These are phyloP conservation scores for Coemansia sp. DNA, from an alignment of 192 early-diverging fungal genomes.

Conservation along the genomic window DNA sequence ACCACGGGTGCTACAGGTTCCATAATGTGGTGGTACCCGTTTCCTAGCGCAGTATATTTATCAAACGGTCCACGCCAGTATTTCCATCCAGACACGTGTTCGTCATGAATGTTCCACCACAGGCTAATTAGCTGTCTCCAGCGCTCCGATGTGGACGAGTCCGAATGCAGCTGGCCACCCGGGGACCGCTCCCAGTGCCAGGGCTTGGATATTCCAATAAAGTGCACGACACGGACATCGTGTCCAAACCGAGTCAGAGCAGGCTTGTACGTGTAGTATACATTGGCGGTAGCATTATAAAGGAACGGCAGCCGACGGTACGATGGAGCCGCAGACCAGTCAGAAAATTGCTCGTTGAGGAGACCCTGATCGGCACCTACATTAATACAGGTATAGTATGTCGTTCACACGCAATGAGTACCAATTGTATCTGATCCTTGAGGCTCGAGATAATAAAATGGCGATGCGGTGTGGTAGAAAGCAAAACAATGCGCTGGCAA, in stretches of 20 bases:
- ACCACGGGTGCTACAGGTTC: constrained; percentile 6
- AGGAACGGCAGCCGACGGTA: constrained; percentile 78
- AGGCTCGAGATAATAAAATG: too few relatives aligned
- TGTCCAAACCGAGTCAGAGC: constrained; percentile 73
- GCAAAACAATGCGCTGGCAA: too few relatives aligned
- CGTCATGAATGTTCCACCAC: constrained; percentile 75
- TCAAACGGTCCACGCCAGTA: constrained; percentile 37
- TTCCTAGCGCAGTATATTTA: constrained; percentile 39
- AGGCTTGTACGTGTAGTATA: constrained; percentile 63
- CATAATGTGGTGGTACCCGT: constrained; percentile 36
- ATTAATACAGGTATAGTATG: neutral
- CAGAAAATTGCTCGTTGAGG: constrained; percentile 80
- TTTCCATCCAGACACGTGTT: constrained; percentile 51
- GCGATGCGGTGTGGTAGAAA: neutral
- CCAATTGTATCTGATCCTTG: neutral
- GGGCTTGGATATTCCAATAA: constrained; percentile 85
- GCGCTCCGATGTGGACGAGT: constrained; percentile 33
- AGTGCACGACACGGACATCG: constrained; percentile 79
- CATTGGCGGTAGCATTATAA: constrained; percentile 65
- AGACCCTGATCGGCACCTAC: constrained; percentile 91
- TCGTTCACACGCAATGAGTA: neutral
- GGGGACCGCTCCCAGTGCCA: constrained; percentile 75
- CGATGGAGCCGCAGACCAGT: constrained; percentile 62
- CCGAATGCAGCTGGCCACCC: constrained; percentile 53
- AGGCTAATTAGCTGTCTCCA: constrained; percentile 56